A percentile compares a stretch with the other conserved stretches of the same genome.
Evolutionary conservation across 148 eudicot species (phyloP).

Genomic region (Simmondsia chinensis): DNA sequence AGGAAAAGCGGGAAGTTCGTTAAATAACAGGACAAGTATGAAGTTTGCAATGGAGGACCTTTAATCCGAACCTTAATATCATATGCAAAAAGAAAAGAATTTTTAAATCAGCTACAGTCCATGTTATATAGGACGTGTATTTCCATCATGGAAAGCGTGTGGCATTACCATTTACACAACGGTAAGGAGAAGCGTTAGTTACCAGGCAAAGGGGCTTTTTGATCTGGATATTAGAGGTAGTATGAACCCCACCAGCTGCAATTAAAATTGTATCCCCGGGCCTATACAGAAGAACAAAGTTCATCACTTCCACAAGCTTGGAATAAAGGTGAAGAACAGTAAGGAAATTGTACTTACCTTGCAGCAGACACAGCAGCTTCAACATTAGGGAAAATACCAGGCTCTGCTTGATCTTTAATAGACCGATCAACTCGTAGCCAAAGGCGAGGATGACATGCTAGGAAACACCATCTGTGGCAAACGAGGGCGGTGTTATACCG

Average conservation of each 20-base stretch:
- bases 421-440: constrained; percentile 90
- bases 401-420: constrained; percentile 41
- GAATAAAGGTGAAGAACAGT: background rate
- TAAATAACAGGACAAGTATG: no score
- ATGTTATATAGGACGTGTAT: no score
- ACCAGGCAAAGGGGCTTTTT: constrained; percentile 94
- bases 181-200: background rate
- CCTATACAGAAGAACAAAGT: constrained; percentile 31
- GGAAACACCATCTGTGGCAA: constrained; percentile 99
- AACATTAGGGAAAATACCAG: constrained; percentile 66
- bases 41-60: no score
- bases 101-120: no score
- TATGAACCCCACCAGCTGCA: constrained; percentile 80
- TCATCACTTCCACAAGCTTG: background rate
- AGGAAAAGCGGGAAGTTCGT: no score
- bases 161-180: no score
- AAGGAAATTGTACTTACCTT: constrained; percentile 33
- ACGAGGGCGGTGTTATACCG: constrained; percentile 99
- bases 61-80: no score
- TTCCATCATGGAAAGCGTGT: no score
- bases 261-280: constrained; percentile 95
- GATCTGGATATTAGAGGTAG: constrained; percentile 72
- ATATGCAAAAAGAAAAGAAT: no score
- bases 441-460: constrained; percentile 93
- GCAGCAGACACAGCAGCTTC: constrained; percentile 88